phyloP scores from a whole-genome alignment of 2,329 filamentous ascomycete species.

The Fusarium sp. region DNA sequence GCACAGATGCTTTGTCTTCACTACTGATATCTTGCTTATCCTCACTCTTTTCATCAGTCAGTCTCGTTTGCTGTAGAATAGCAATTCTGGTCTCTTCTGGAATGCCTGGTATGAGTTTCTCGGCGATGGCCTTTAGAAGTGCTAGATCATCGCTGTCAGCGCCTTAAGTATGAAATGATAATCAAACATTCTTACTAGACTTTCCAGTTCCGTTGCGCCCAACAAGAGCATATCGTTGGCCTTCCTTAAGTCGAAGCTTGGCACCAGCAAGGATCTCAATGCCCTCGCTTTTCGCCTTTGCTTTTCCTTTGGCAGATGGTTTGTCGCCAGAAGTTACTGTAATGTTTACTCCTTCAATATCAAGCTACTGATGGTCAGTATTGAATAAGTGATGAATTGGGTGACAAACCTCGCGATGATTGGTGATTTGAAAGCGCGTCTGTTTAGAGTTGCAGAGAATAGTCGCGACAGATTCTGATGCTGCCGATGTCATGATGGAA shows the following conservation, averaged over 20 bases:
- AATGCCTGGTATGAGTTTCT: slow-evolving; percentile 83
- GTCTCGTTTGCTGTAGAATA: slow-evolving; percentile 75
- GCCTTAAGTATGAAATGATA: not conserved
- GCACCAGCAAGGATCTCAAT: slow-evolving; percentile 79
- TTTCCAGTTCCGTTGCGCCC: slow-evolving; percentile 88
- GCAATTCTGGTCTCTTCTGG: slow-evolving; percentile 73
- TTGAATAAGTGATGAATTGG: not conserved
- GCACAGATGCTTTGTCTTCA: slow-evolving; percentile 57
- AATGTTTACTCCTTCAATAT: slow-evolving; percentile 80
- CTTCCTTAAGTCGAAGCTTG: slow-evolving; percentile 77
- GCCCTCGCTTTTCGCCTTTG: slow-evolving; percentile 58
- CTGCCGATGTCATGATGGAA: slow-evolving; percentile 60
- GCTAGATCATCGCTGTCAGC: slow-evolving; percentile 58
- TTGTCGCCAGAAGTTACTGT: slow-evolving; percentile 65
- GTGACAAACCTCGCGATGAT: slow-evolving; percentile 65
- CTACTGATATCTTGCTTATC: slow-evolving; percentile 11
- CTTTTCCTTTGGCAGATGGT: slow-evolving; percentile 64
- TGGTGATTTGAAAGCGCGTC: slow-evolving; percentile 71
- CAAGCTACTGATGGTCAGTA: slow-evolving; percentile 60
- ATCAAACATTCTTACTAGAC: slow-evolving; percentile 68
- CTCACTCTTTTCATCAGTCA: slow-evolving; percentile 51
- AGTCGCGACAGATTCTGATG: slow-evolving; percentile 62
- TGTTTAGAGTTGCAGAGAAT: slow-evolving; percentile 75
- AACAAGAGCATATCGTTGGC: slow-evolving; percentile 80
- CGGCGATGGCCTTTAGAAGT: slow-evolving; percentile 78